Percentiles rank a stretch among this genome's conserved stretches.
phyloP scores from a whole-genome alignment of 305 asterid genomes.

The Ilex paraguariensis region DNA sequence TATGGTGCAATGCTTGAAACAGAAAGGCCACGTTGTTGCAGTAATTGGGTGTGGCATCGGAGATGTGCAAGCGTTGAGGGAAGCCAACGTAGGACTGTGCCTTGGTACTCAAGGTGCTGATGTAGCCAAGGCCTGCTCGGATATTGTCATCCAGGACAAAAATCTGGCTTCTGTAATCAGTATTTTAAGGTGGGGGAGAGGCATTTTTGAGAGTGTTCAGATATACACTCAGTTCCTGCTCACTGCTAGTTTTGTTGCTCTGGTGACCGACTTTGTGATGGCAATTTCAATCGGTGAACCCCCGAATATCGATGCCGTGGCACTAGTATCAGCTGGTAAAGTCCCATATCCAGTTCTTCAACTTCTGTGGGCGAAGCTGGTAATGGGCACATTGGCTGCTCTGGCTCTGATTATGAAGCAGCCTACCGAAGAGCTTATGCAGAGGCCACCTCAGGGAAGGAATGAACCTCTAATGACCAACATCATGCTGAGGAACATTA shows the following conservation, averaged over 20 bases:
- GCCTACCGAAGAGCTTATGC: constrained; percentile 23
- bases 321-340: constrained; percentile 30
- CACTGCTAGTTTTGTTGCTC: constrained; percentile 55
- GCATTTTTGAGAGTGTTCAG: constrained; percentile 43
- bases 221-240: constrained; percentile 59
- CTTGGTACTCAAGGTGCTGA: constrained; percentile 56
- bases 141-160: constrained; percentile 49
- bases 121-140: constrained; percentile 53
- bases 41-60: constrained; percentile 23
- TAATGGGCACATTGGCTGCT: constrained; percentile 31
- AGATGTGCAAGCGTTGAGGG: constrained; percentile 20
- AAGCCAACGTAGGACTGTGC: constrained; percentile 31
- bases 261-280: constrained; percentile 53
- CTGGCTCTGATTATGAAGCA: constrained; percentile 28
- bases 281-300: constrained; percentile 54
- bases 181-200: constrained; percentile 53
- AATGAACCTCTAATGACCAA: constrained; percentile 31
- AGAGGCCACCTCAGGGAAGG: constrained; percentile 15
- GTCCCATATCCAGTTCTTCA: constrained; percentile 32
- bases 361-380: constrained; percentile 37
- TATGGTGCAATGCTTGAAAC: constrained; percentile 25
- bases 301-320: constrained; percentile 16
- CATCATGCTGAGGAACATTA: constrained; percentile 32
- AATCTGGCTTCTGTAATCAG: constrained; percentile 44
- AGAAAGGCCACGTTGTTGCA: constrained; percentile 35